Evolutionary conservation across 148 eudicot species (phyloP).

Genomic region (Suaeda aralocaspica): DNA sequence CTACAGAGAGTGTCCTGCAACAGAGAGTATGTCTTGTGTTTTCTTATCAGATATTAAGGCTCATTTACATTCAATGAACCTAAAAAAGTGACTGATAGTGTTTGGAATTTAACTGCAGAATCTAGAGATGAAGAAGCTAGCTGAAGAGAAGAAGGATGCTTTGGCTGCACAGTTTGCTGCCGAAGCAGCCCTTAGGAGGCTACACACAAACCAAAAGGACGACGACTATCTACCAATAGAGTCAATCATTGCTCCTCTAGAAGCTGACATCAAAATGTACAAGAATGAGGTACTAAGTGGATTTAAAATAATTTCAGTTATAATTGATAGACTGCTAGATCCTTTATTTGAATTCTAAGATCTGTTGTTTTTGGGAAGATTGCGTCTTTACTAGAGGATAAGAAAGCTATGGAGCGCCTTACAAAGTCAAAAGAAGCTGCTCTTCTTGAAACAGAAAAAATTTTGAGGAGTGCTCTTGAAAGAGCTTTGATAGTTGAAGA

Average conservation of each 20-base stretch:
- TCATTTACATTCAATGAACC: neutral
- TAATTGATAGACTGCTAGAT: neutral
- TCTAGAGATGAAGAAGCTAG: slow-evolving; percentile 66
- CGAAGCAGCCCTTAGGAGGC: slow-evolving; percentile 83
- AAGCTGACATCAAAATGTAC: slow-evolving; percentile 75
- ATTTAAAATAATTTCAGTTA: neutral
- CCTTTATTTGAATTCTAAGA: neutral
- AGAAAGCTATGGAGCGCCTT: slow-evolving; percentile 68
- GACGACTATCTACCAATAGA: slow-evolving; percentile 62
- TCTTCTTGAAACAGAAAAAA: slow-evolving; percentile 81
- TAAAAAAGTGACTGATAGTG: neutral
- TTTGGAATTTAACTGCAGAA: slow-evolving; percentile 44
- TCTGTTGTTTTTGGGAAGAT: slow-evolving; percentile 36
- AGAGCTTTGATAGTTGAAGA: slow-evolving; percentile 87
- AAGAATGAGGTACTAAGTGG: slow-evolving; percentile 51
- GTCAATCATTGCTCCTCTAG: slow-evolving; percentile 80
- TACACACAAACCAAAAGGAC: slow-evolving; percentile 69
- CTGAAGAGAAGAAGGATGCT: slow-evolving; percentile 76
- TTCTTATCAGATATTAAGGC: neutral
- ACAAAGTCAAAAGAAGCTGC: slow-evolving; percentile 88
- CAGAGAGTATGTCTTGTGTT: slow-evolving; percentile 57
- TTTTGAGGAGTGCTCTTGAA: slow-evolving; percentile 83
- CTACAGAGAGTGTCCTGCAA: slow-evolving; percentile 44
- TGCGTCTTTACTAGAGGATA: slow-evolving; percentile 63
- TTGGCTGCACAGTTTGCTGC: slow-evolving; percentile 91